phyloP scores from a whole-genome alignment of 2,329 filamentous ascomycete species.

The Fusarium sp. region DNA sequence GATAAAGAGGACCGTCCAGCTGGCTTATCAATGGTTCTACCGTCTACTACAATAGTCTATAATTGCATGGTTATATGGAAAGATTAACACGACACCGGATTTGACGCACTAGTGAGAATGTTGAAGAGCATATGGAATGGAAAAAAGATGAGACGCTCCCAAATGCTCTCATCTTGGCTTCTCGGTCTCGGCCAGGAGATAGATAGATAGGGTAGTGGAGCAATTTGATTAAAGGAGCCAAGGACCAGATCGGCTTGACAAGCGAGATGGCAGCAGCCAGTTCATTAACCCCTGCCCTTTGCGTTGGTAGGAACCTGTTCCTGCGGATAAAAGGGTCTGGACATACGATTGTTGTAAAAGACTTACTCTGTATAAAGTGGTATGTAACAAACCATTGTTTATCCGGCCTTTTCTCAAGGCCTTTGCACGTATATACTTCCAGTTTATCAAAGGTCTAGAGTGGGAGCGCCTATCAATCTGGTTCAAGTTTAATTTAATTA shows the following conservation, averaged over 20 bases:
- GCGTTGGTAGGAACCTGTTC: constrained; percentile 30
- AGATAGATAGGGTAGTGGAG: constrained; percentile 13
- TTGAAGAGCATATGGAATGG: neutral
- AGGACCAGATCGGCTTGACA: constrained; percentile 35
- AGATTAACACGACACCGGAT: too few relatives aligned
- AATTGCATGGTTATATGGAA: neutral
- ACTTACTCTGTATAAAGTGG: constrained; percentile 1
- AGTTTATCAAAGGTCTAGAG: neutral
- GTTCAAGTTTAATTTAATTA: constrained; percentile 14
- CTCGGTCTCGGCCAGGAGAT: constrained; percentile 5
- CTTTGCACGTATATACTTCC: neutral
- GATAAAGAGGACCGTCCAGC: neutral
- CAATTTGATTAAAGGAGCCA: constrained; percentile 16
- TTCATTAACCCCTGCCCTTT: constrained; percentile 28
- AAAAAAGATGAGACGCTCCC: constrained; percentile 1
- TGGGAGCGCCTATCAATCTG: neutral
- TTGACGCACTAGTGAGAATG: neutral
- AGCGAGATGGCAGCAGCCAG: constrained; percentile 39
- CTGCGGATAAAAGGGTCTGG: constrained; percentile 14
- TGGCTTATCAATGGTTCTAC: neutral
- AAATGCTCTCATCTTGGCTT: constrained; percentile 21
- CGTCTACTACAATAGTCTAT: too few relatives aligned
- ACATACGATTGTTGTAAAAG: constrained; percentile 7
- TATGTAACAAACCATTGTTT: neutral
- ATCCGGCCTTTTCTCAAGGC: neutral